Evolutionary conservation across 257 asterid genomes (phyloP).

Genomic region (Verbena officinalis): DNA sequence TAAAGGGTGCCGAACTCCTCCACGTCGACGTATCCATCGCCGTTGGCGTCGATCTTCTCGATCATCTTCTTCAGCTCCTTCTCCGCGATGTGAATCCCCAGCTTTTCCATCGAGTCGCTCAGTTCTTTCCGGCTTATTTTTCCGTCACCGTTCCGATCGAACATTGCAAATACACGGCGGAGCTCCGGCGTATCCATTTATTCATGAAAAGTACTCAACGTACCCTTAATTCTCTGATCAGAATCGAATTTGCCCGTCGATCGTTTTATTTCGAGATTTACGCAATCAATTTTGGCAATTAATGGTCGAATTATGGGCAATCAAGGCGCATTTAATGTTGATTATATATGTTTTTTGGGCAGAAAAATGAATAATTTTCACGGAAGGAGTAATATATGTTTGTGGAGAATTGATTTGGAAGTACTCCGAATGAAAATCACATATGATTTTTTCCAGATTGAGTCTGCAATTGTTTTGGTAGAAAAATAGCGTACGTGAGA

Average conservation of each 20-base stretch:
- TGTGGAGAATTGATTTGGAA: background rate
- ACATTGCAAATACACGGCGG: constrained; percentile 48
- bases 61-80: constrained; percentile 44
- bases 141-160: constrained; percentile 53
- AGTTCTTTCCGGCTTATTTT: constrained; percentile 41
- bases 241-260: too few relatives aligned
- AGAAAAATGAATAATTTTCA: background rate
- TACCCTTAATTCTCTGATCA: too few relatives aligned
- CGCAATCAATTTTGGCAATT: background rate
- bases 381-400: background rate
- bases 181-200: constrained; percentile 46
- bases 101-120: constrained; percentile 40
- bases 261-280: background rate
- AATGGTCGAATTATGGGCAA: background rate
- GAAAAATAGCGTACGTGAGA: background rate
- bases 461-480: constrained; percentile 2
- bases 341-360: background rate
- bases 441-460: constrained; percentile 15
- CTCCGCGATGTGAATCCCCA: constrained; percentile 45
- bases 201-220: constrained; percentile 15
- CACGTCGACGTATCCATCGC: constrained; percentile 49
- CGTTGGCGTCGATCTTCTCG: constrained; percentile 50
- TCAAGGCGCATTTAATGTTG: background rate
- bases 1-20: constrained; percentile 47
- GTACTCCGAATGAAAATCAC: background rate